Evolutionary conservation across 345 rosid genomes (phyloP).

Genomic region (Kandelia obovata): DNA sequence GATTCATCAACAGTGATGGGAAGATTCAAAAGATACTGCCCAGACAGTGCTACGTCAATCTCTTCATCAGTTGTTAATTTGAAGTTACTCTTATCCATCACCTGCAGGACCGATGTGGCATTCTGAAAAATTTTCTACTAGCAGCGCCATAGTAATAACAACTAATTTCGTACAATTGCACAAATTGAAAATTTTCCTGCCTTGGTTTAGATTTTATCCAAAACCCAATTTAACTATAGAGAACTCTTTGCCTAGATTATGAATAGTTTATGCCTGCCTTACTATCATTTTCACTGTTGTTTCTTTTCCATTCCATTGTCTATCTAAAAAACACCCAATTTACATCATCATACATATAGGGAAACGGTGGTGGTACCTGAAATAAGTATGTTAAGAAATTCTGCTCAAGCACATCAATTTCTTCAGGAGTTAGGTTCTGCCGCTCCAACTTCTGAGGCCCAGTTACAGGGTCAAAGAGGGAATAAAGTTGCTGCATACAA

Average conservation of each 20-base stretch:
- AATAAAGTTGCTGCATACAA: conserved; percentile 76
- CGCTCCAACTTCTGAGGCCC: conserved; percentile 77
- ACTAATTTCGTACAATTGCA: neutral
- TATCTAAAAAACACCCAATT: neutral
- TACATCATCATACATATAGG: neutral
- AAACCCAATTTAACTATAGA: neutral
- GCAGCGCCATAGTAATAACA: neutral
- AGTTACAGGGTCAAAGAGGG: conserved; percentile 79
- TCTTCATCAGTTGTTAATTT: conserved; percentile 75
- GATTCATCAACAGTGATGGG: conserved; percentile 88
- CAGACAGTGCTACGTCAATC: conserved; percentile 81
- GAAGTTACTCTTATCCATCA: conserved; percentile 97
- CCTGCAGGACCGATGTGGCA: conserved; percentile 29
- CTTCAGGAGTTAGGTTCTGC: conserved; percentile 58
- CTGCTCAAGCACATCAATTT: conserved; percentile 79
- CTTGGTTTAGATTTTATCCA: neutral
- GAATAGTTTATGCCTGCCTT: neutral
- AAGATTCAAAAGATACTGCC: conserved; percentile 87
- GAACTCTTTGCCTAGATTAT: no score
- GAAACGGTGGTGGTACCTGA: conserved; percentile 47
- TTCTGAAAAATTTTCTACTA: neutral
- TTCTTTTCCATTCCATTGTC: conserved; percentile 1
- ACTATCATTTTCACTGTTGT: neutral
- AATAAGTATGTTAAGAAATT: conserved; percentile 77
- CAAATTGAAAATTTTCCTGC: neutral